These are phyloP conservation scores for Oryza glumipatula DNA, from an alignment of 176 grass and related monocot genomes.

Conservation along the genomic window DNA sequence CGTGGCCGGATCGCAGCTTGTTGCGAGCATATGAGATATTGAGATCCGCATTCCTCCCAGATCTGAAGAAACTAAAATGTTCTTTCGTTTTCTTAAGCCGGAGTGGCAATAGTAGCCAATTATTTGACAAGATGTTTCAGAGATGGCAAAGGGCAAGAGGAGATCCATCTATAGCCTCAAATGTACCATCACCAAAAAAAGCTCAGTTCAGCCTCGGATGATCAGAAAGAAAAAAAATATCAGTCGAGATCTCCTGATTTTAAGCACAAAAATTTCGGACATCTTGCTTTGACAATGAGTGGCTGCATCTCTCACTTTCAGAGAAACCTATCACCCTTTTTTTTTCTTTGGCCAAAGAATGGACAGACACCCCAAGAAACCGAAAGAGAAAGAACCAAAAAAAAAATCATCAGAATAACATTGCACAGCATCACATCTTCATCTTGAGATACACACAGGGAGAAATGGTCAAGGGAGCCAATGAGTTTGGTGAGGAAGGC, in stretches of 20 bases:
- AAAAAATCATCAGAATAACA: not conserved
- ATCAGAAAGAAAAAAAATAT: not conserved
- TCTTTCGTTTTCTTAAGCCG: not conserved
- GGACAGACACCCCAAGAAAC: not conserved
- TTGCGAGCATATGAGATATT: not conserved
- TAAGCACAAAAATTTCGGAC: not conserved
- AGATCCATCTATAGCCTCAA: conserved; percentile 12
- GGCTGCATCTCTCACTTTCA: not conserved
- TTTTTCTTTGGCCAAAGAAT: not conserved
- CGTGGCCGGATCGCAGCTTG: conserved; percentile 17
- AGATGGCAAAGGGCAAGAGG: conserved; percentile 37
- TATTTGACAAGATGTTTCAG: conserved; percentile 50
- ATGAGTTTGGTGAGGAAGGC: conserved; percentile 37
- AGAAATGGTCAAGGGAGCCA: conserved; percentile 31
- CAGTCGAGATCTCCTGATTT: conserved; percentile 24
- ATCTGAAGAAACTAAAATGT: conserved; percentile 28
- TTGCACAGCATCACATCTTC: not conserved
- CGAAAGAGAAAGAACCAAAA: not conserved
- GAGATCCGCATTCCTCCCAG: conserved; percentile 39
- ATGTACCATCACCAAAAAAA: conserved; percentile 23
- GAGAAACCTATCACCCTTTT: not conserved
- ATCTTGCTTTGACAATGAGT: not conserved
- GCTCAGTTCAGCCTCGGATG: not conserved
- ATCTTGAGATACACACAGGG: not conserved
- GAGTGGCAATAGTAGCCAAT: conserved; percentile 38